Percentiles rank a stretch among this genome's conserved stretches.
phyloP scores from a whole-genome alignment of 768 basidiomycete genomes.

The Suillus clintonianus region DNA sequence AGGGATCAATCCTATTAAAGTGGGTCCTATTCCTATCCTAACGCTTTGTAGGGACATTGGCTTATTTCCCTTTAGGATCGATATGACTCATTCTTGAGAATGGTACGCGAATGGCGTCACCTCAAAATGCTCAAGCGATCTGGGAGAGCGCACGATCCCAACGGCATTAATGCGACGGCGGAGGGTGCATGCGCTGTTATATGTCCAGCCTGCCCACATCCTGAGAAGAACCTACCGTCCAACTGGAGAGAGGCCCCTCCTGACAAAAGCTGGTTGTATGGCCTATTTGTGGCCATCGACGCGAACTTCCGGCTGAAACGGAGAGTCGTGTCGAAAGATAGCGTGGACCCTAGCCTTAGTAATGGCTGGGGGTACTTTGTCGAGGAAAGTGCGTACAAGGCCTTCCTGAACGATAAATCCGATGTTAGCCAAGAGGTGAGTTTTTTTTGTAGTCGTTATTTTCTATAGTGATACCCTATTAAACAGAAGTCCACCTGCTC shows the following conservation, averaged over 20 bases:
- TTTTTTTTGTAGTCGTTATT: not conserved
- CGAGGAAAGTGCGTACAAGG: conserved; percentile 19
- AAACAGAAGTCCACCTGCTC: conserved; percentile 16
- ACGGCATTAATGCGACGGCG: conserved; percentile 20
- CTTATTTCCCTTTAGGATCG: conserved; percentile 6
- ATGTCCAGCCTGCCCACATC: conserved; percentile 32
- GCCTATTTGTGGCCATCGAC: conserved; percentile 23
- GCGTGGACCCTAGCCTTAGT: conserved; percentile 22
- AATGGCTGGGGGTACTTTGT: conserved; percentile 28
- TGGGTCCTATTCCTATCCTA: not conserved
- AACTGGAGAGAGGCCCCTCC: conserved; percentile 14
- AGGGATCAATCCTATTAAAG: conserved; percentile 14
- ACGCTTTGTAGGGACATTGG: not conserved
- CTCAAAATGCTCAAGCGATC: conserved; percentile 16
- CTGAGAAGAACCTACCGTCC: conserved; percentile 24
- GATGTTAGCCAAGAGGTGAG: not conserved
- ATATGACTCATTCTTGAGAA: conserved; percentile 16
- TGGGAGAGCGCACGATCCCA: conserved; percentile 24
- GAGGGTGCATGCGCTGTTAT: conserved; percentile 23
- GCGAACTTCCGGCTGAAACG: conserved; percentile 28
- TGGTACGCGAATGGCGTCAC: conserved; percentile 20
- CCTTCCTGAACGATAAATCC: conserved; percentile 12
- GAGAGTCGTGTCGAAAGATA: conserved; percentile 10
- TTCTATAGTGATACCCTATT: not conserved
- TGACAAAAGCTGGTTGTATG: conserved; percentile 15